Evolutionary conservation across 805 yeast species (phyloP).

Genomic region (Yarrowia keelungensis): DNA sequence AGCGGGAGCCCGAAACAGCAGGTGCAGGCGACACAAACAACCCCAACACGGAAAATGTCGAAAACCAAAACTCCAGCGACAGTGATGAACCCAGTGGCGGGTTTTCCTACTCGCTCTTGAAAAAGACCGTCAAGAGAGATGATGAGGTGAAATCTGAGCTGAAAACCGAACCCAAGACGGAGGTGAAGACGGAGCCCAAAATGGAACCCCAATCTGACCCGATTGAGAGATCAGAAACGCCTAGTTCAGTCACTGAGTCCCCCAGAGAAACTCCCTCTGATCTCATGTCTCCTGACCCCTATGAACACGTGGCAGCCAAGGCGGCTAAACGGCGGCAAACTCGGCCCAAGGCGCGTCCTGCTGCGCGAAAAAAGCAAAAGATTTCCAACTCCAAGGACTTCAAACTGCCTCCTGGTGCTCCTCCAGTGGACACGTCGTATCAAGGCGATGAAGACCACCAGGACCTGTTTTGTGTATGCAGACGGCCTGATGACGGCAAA

Average conservation of each 20-base stretch:
- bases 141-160: neutral
- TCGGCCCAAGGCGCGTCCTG: neutral
- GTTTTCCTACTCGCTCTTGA: conserved; percentile 10
- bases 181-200: neutral
- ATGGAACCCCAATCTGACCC: neutral
- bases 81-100: conserved; percentile 17
- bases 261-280: conserved; percentile 6
- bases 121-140: neutral
- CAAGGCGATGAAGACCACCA: conserved; percentile 51
- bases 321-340: neutral
- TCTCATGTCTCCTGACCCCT: conserved; percentile 23
- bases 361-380: conserved; percentile 3
- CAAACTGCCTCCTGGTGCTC: conserved; percentile 18
- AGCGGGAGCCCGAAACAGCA: neutral
- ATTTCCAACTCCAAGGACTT: neutral
- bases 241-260: neutral
- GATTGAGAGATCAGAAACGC: neutral
- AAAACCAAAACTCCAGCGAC: neutral
- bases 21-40: neutral
- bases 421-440: conserved; percentile 48
- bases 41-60: neutral
- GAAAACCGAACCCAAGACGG: neutral
- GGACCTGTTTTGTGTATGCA: conserved; percentile 68
- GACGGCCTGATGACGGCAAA: conserved; percentile 77
- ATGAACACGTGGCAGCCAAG: neutral